A percentile compares a stretch with the other conserved stretches of the same genome.
These are phyloP conservation scores for Diaporthe helianthi DNA, from an alignment of 2,329 filamentous ascomycete species.

Conservation along the genomic window DNA sequence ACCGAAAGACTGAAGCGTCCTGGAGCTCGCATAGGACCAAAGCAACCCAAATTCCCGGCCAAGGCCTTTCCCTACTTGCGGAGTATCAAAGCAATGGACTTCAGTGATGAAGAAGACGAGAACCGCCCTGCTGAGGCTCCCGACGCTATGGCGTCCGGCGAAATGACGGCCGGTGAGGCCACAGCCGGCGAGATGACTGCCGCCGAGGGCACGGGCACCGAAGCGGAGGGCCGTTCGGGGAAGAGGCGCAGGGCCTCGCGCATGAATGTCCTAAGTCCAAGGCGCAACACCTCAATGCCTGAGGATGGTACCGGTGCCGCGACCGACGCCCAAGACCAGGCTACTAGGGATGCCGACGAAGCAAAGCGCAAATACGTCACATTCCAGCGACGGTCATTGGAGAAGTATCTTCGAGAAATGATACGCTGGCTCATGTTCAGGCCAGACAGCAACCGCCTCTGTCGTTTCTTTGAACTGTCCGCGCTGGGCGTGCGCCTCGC, in stretches of 20 bases:
- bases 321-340: constrained; percentile 44
- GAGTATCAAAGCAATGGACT: constrained; percentile 77
- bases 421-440: constrained; percentile 97
- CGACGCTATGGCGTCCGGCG: constrained; percentile 25
- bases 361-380: constrained; percentile 74
- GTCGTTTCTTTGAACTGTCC: constrained; percentile 94
- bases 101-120: constrained; percentile 76
- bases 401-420: constrained; percentile 91
- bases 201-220: constrained; percentile 71
- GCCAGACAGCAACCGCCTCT: constrained; percentile 92
- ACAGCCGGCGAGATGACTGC: constrained; percentile 59
- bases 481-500: constrained; percentile 92
- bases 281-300: constrained; percentile 59
- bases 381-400: constrained; percentile 82
- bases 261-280: constrained; percentile 59
- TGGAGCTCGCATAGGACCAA: constrained; percentile 72
- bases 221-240: constrained; percentile 63
- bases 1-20: constrained; percentile 74
- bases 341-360: constrained; percentile 62
- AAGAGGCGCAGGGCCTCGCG: constrained; percentile 57
- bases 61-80: constrained; percentile 90
- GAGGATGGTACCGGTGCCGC: constrained; percentile 55
- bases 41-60: constrained; percentile 88
- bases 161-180: constrained; percentile 48
- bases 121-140: constrained; percentile 46